Conservation (phyloP, 2,329 filamentous ascomycete genomes). For the Sporothrix sp. region DNA sequence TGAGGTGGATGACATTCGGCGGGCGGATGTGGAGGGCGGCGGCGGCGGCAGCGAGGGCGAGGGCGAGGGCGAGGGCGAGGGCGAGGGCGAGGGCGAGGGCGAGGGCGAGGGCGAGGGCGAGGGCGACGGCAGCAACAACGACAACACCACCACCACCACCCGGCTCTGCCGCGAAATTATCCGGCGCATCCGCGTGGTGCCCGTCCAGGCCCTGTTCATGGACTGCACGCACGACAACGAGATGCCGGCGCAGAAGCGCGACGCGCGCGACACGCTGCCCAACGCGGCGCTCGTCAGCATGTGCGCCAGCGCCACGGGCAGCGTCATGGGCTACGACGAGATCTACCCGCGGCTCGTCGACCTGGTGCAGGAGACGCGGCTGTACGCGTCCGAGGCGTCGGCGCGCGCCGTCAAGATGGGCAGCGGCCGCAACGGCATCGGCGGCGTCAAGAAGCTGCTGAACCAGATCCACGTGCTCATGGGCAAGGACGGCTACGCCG, state of each 20-base stretch:
- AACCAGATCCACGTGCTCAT: slow-evolving; percentile 93
- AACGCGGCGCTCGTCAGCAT: slow-evolving; percentile 91
- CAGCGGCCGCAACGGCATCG: slow-evolving; percentile 73
- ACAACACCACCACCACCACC: slow-evolving; percentile 21
- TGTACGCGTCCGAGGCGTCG: slow-evolving; percentile 66
- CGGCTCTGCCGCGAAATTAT: slow-evolving; percentile 52
- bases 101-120: slow-evolving; percentile 26
- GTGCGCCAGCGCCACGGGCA: slow-evolving; percentile 90
- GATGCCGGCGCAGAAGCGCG: slow-evolving; percentile 86
- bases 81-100: too few relatives aligned
- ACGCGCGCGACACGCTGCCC: slow-evolving; percentile 85
- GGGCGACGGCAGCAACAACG: slow-evolving; percentile 16
- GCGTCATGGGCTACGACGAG: slow-evolving; percentile 97
- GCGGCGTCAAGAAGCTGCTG: slow-evolving; percentile 79
- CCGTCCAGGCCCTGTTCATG: slow-evolving; percentile 93
- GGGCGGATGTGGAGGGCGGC: slow-evolving; percentile 38
- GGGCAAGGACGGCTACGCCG: slow-evolving; percentile 89
- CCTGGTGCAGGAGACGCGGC: slow-evolving; percentile 76
- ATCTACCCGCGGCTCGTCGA: slow-evolving; percentile 91
- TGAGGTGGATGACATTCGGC: slow-evolving; percentile 77
- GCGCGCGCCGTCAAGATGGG: slow-evolving; percentile 50
- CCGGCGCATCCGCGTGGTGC: slow-evolving; percentile 73
- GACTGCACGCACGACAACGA: slow-evolving; percentile 99
- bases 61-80: slow-evolving; percentile 24
- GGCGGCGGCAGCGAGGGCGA: slow-evolving; percentile 15